A percentile compares a stretch with the other conserved stretches of the same genome.
These are phyloP conservation scores for Arxiozyma telluris DNA, from an alignment of 1,139 yeast species.

Conservation along the genomic window DNA sequence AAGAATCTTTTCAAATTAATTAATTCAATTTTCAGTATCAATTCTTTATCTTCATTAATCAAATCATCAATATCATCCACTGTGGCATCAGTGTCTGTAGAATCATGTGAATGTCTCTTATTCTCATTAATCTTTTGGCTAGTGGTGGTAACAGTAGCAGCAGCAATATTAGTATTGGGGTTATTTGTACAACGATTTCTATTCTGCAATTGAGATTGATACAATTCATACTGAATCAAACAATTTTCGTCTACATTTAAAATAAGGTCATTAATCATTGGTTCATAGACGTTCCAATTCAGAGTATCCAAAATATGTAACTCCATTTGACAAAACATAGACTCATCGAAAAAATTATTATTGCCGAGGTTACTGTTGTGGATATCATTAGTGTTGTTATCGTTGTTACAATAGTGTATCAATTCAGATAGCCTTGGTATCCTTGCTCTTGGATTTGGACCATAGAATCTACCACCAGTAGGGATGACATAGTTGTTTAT, in stretches of 20 bases:
- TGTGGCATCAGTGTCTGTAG: constrained; percentile 21
- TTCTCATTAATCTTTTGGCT: neutral
- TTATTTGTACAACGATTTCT: constrained; percentile 7
- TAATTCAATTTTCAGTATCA: constrained; percentile 23
- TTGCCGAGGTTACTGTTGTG: too few relatives aligned
- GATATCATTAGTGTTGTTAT: constrained; percentile 26
- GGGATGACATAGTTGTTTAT: constrained; percentile 41
- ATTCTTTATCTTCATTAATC: constrained; percentile 23
- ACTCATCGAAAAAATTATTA: constrained; percentile 40
- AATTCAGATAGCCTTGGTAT: constrained; percentile 55
- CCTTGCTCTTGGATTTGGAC: constrained; percentile 59
- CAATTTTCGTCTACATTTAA: constrained; percentile 36
- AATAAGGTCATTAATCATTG: constrained; percentile 47
- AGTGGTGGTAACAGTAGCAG: too few relatives aligned
- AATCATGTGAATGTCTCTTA: constrained; percentile 14
- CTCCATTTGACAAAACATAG: constrained; percentile 51
- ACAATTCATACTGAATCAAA: constrained; percentile 32
- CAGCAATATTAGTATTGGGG: too few relatives aligned
- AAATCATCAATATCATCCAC: constrained; percentile 12
- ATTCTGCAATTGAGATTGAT: constrained; percentile 29
- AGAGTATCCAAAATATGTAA: constrained; percentile 48
- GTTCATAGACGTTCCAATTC: constrained; percentile 53
- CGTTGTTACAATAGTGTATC: constrained; percentile 50
- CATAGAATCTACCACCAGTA: constrained; percentile 51
- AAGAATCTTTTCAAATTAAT: constrained; percentile 28